Percentiles rank a stretch among this genome's conserved stretches.
phyloP scores from a whole-genome alignment of 768 basidiomycete genomes.

The Hebeloma cylindrosporum region DNA sequence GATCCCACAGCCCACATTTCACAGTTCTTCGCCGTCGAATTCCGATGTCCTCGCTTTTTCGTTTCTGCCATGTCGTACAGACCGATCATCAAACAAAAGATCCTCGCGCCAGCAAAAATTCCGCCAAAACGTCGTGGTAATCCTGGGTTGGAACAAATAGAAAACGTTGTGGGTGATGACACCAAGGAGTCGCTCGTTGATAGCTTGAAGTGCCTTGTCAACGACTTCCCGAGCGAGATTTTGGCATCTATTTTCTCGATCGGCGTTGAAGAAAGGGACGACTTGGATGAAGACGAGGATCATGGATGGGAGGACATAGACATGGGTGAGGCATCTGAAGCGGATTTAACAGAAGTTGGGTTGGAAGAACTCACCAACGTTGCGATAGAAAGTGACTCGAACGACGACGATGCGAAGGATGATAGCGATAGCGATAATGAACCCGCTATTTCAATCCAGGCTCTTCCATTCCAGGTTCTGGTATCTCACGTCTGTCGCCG shows the following conservation, averaged over 20 bases:
- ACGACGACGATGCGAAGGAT: conserved; percentile 12
- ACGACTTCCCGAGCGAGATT: conserved; percentile 57
- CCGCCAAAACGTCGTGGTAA: too few species aligned
- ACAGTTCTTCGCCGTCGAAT: too few species aligned
- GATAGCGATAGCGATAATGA: conserved; percentile 20
- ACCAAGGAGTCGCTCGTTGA: too few species aligned
- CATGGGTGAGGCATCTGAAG: conserved; percentile 13
- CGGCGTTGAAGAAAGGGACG: conserved; percentile 41
- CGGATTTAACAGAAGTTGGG: background rate
- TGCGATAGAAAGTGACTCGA: background rate
- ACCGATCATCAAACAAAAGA: too few species aligned
- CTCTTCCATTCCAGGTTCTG: conserved; percentile 51
- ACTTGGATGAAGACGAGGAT: conserved; percentile 31
- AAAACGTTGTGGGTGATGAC: too few species aligned
- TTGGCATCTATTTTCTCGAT: conserved; percentile 54
- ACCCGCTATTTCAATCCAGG: too few species aligned
- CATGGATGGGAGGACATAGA: conserved; percentile 20
- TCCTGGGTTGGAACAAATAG: too few species aligned
- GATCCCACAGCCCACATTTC: too few species aligned
- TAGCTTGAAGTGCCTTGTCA: conserved; percentile 51
- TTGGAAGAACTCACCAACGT: background rate
- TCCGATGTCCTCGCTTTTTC: too few species aligned
- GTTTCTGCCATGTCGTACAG: too few species aligned
- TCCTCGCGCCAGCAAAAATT: too few species aligned
- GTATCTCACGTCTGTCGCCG: conserved; percentile 62